These are phyloP conservation scores for Chrysoporthe austroafricana DNA, from an alignment of 2,329 filamentous ascomycete genomes.

Conservation along the genomic window DNA sequence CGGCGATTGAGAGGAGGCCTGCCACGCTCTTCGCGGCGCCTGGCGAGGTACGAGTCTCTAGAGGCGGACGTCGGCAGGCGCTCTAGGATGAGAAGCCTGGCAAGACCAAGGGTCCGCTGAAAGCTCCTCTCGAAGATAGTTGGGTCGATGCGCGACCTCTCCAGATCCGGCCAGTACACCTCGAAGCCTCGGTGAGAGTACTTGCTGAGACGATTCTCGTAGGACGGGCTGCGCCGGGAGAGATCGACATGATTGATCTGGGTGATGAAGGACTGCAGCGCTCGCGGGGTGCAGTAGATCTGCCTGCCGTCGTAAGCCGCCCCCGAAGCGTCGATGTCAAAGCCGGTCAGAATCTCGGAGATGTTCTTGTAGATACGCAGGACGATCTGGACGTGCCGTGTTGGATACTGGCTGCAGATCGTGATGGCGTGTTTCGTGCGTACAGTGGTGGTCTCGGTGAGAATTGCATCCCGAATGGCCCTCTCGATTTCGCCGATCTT, in stretches of 20 bases:
- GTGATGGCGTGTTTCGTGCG: constrained; percentile 88
- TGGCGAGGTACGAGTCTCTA: constrained; percentile 71
- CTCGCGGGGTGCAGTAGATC: constrained; percentile 78
- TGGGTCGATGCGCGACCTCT: constrained; percentile 77
- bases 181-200: constrained; percentile 86
- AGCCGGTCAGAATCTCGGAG: constrained; percentile 83
- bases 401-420: constrained; percentile 79
- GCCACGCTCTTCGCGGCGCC: constrained; percentile 73
- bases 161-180: constrained; percentile 76
- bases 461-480: constrained; percentile 73
- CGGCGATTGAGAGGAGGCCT: constrained; percentile 59
- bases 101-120: constrained; percentile 73
- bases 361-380: constrained; percentile 83
- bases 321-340: constrained; percentile 85
- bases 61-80: constrained; percentile 71
- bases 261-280: constrained; percentile 77
- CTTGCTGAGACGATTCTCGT: constrained; percentile 85
- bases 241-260: constrained; percentile 83
- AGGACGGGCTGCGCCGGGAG: constrained; percentile 78
- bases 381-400: constrained; percentile 81
- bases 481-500: constrained; percentile 85
- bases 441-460: constrained; percentile 82
- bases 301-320: constrained; percentile 80
- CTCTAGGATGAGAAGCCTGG: constrained; percentile 78
- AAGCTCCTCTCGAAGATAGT: constrained; percentile 88